phyloP scores from a whole-genome alignment of 2,329 filamentous ascomycete species.

The Sclerotinia spermophila region DNA sequence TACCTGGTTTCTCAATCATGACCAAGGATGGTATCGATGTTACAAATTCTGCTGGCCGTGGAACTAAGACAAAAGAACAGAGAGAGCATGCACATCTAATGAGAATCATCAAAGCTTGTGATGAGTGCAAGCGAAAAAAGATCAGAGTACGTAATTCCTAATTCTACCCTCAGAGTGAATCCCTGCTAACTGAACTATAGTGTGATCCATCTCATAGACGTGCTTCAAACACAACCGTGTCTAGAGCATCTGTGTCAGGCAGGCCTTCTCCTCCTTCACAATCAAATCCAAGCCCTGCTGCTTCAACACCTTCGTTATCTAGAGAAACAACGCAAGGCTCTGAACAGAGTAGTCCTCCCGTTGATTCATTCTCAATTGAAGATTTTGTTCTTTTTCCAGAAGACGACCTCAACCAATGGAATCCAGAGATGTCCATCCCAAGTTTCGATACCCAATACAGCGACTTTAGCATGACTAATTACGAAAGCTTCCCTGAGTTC shows the following conservation, averaged over 20 bases:
- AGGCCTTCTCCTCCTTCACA: constrained; percentile 23
- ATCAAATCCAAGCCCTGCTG: constrained; percentile 23
- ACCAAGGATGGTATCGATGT: constrained; percentile 61
- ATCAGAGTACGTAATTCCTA: constrained; percentile 41
- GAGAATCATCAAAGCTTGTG: constrained; percentile 65
- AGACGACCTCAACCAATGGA: constrained; percentile 27
- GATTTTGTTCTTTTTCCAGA: constrained; percentile 36
- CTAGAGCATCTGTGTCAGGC: constrained; percentile 26
- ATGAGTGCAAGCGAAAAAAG: constrained; percentile 60
- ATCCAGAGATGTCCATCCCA: constrained; percentile 24
- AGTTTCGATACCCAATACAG: constrained; percentile 24
- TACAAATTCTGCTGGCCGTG: constrained; percentile 58
- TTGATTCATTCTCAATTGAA: constrained; percentile 28
- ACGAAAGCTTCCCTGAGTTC: constrained; percentile 24
- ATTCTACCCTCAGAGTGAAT: background rate
- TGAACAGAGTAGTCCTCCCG: constrained; percentile 21
- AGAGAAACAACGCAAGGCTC: constrained; percentile 22
- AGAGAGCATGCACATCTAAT: constrained; percentile 64
- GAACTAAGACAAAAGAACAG: constrained; percentile 65
- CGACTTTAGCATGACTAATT: constrained; percentile 31
- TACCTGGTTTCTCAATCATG: constrained; percentile 65
- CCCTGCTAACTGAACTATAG: constrained; percentile 24
- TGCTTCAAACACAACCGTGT: constrained; percentile 27
- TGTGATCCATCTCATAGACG: constrained; percentile 36
- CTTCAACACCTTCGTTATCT: constrained; percentile 21